Percentiles rank a stretch among this genome's conserved stretches.
These are phyloP conservation scores for Hebeloma cylindrosporum DNA, from an alignment of 768 basidiomycete species.

Conservation along the genomic window DNA sequence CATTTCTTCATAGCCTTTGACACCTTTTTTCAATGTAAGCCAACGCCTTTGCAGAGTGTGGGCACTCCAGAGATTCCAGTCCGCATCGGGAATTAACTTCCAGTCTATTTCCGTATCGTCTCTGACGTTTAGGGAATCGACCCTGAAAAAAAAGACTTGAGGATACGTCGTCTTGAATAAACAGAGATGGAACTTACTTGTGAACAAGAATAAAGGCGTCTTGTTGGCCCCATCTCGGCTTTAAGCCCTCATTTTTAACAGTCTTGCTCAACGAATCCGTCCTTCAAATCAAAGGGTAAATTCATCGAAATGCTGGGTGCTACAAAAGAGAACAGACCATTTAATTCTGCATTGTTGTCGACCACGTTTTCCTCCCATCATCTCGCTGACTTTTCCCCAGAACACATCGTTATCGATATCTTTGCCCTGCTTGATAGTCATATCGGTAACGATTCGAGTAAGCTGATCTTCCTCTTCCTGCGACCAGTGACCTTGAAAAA, in stretches of 20 bases:
- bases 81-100: conserved; percentile 69
- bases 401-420: conserved; percentile 78
- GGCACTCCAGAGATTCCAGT: conserved; percentile 86
- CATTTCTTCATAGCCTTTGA: conserved; percentile 81
- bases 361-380: conserved; percentile 74
- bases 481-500: conserved; percentile 61
- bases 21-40: conserved; percentile 73
- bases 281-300: conserved; percentile 38
- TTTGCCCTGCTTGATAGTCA: conserved; percentile 72
- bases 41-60: conserved; percentile 79
- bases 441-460: conserved; percentile 70
- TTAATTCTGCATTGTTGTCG: conserved; percentile 87
- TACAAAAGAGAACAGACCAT: conserved; percentile 50
- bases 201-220: conserved; percentile 82
- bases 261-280: conserved; percentile 73
- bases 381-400: conserved; percentile 75
- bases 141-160: conserved; percentile 37
- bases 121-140: conserved; percentile 70
- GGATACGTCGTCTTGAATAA: not conserved
- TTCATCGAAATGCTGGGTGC: not conserved
- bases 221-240: conserved; percentile 70
- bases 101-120: conserved; percentile 87
- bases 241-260: conserved; percentile 69
- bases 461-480: conserved; percentile 77
- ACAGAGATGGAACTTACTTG: conserved; percentile 53